phyloP scores from a whole-genome alignment of 495 filamentous ascomycete species.

The Sporormia fimetaria region DNA sequence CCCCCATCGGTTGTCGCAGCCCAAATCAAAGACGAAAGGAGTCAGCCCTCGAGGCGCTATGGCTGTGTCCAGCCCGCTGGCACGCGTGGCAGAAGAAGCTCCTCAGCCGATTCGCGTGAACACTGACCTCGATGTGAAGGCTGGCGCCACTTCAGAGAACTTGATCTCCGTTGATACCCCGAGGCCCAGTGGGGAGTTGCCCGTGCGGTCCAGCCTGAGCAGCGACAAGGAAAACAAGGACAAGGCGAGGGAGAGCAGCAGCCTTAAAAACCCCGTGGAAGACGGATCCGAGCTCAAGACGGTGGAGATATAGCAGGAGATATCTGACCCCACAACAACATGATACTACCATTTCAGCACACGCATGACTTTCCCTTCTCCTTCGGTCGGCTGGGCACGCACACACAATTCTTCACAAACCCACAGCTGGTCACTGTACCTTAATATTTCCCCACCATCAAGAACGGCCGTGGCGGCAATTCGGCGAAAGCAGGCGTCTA shows the following conservation, averaged over 20 bases:
- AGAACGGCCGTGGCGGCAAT: too few relatives aligned
- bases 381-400: too few relatives aligned
- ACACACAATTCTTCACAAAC: too few relatives aligned
- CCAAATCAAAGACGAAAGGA: slow-evolving; percentile 23
- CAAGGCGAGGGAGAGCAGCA: slow-evolving; percentile 8
- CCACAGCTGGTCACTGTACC: too few relatives aligned
- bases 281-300: slow-evolving; percentile 24
- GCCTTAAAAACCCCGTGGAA: slow-evolving; percentile 13
- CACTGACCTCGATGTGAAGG: slow-evolving; percentile 15
- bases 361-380: too few relatives aligned
- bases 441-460: too few relatives aligned
- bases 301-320: slow-evolving; percentile 23
- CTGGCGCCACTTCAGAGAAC: slow-evolving; percentile 24
- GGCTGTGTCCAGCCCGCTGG: slow-evolving; percentile 34
- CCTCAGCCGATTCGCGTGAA: slow-evolving; percentile 26
- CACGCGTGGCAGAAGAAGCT: slow-evolving; percentile 33
- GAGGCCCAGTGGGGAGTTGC: slow-evolving; percentile 24
- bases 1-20: slow-evolving; percentile 28
- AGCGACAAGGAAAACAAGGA: slow-evolving; percentile 27
- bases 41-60: slow-evolving; percentile 28
- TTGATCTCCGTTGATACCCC: slow-evolving; percentile 32
- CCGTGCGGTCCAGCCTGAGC: slow-evolving; percentile 11
- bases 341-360: too few relatives aligned
- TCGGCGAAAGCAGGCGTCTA: too few relatives aligned
- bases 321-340: too few relatives aligned